These are phyloP conservation scores for Ambrosia trifida DNA, from an alignment of 129 eudicot genomes.

Conservation along the genomic window DNA sequence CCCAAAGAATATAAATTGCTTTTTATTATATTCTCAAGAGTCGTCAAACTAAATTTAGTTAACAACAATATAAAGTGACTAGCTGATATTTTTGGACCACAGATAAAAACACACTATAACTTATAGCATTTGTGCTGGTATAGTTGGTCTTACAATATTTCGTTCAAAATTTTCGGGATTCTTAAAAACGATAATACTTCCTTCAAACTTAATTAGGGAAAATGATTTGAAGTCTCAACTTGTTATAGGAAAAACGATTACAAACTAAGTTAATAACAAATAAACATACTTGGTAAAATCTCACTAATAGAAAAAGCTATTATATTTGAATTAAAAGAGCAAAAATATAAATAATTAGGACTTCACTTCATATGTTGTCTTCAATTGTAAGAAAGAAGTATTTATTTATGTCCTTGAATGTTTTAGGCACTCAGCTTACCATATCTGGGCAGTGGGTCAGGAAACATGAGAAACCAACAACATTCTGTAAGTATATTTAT, in stretches of 20 bases:
- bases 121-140: background rate
- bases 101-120: background rate
- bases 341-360: too few relatives aligned
- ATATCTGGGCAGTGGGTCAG: constrained; percentile 68
- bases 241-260: background rate
- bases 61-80: background rate
- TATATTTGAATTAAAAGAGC: background rate
- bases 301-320: too few relatives aligned
- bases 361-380: too few relatives aligned
- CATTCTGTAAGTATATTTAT: constrained; percentile 44
- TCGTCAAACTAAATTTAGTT: background rate
- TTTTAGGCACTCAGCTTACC: constrained; percentile 91
- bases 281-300: too few relatives aligned
- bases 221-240: too few relatives aligned
- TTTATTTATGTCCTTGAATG: constrained; percentile 18
- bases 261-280: background rate
- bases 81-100: background rate
- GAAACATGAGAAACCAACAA: constrained; percentile 52
- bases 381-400: background rate
- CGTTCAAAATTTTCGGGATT: too few relatives aligned
- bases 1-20: constrained; percentile 2
- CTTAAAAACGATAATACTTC: too few relatives aligned
- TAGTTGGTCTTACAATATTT: too few relatives aligned
- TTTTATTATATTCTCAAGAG: constrained; percentile 9
- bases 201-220: too few relatives aligned